A percentile compares a stretch with the other conserved stretches of the same genome.
These are phyloP conservation scores for Curvularia lunata DNA, from an alignment of 2,329 filamentous ascomycete genomes.

Conservation along the genomic window DNA sequence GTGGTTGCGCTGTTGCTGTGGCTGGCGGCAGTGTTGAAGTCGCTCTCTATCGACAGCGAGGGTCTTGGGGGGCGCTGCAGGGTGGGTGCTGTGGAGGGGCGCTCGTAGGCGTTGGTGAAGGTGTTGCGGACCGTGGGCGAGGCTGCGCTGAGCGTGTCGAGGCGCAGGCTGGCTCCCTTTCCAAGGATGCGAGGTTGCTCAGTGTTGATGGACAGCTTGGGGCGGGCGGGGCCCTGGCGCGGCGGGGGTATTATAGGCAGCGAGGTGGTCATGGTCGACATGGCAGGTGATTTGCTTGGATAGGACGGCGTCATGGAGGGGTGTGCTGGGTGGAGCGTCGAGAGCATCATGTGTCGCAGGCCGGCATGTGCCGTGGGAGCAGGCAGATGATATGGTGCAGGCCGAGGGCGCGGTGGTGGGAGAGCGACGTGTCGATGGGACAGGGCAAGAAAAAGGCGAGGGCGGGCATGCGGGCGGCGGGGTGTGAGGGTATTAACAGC, in stretches of 20 bases:
- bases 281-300: constrained; percentile 40
- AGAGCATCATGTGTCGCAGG: constrained; percentile 46
- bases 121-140: constrained; percentile 68
- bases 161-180: constrained; percentile 59
- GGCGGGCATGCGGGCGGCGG: constrained; percentile 2
- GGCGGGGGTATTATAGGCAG: constrained; percentile 53
- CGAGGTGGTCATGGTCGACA: constrained; percentile 52
- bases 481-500: constrained; percentile 13
- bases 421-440: no score
- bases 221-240: constrained; percentile 51
- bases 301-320: constrained; percentile 35
- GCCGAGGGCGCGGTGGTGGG: neutral
- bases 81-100: constrained; percentile 40
- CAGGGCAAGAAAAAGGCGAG: neutral
- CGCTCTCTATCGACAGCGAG: constrained; percentile 45
- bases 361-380: constrained; percentile 5
- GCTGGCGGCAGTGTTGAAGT: constrained; percentile 19
- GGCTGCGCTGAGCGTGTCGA: constrained; percentile 61
- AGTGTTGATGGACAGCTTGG: constrained; percentile 68
- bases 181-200: constrained; percentile 58
- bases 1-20: constrained; percentile 36
- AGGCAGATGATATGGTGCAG: constrained; percentile 16
- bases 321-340: constrained; percentile 40
- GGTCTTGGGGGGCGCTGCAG: constrained; percentile 38
- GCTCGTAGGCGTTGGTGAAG: constrained; percentile 65